Evolutionary conservation across 306 rosid species (phyloP), one percentile per base, ranked within the genome.

Genomic region (Macrotyloma uniflorum): DNA sequence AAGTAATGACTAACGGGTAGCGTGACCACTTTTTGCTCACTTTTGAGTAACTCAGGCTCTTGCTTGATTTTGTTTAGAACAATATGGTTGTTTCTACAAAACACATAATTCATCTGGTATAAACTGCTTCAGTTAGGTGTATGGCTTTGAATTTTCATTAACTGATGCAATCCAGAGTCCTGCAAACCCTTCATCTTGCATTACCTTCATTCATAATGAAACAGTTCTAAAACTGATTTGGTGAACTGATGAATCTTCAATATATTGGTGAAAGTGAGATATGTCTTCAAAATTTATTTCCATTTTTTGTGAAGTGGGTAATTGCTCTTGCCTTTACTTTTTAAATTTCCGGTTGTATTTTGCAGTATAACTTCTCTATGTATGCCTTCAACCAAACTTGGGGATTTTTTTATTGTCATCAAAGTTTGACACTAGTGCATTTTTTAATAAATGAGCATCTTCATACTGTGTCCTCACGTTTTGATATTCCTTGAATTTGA

Each of bases 401-500:
- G 36, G 72, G 61, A 12, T 53, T 70, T 55, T 47, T 45, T 47
- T 33, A 45, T 51, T 49, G 22, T 71, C 55, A 28, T 72, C 2
- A 6, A 78, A 72, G 70, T 63, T 64, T 14, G n/a, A 66, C 59
- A 33, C 58, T 51, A 42, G 28, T 75, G 70, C 55, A 32, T 2
- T 28, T 47, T 83, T 69, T 75, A 38, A 32, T 63, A 16, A 22
- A n/a, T 46, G 26, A 62, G 5, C 62, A 63, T 71, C 42, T 69
- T 69, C 61, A 24, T 43, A 33, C 14, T 16, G 47, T 72, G 54
- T 64, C 55, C 43, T 76, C 43, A 28, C 30, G 49, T 72, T 54
- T 13, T 65, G 36, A 18, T 72, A 16, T 50, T 76, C 71, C 70
- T 72, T 64, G 55, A 71, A 80, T 81, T 77, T 57, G 74, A 76